Percentiles rank a stretch among this genome's conserved stretches.
phyloP scores from a whole-genome alignment of 345 rosid genomes.

The Litchi chinensis region DNA sequence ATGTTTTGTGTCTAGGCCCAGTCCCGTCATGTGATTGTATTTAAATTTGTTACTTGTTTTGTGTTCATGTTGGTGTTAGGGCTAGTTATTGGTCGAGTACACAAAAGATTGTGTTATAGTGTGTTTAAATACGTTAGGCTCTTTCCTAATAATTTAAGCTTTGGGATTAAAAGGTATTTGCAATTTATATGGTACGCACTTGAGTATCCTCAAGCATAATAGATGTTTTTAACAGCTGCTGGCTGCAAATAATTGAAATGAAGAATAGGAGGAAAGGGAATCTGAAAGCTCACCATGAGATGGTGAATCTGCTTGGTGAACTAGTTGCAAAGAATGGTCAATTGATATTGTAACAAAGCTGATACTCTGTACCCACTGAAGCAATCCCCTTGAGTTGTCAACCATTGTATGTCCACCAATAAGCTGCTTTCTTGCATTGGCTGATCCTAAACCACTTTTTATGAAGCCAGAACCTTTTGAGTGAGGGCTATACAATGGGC shows the following conservation, averaged over 20 bases:
- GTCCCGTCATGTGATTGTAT: background rate
- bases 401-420: slow-evolving; percentile 65
- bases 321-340: slow-evolving; percentile 80
- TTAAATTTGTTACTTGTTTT: background rate
- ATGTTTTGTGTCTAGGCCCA: background rate
- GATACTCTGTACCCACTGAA: slow-evolving; percentile 97
- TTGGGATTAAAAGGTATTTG: background rate
- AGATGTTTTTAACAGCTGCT: background rate
- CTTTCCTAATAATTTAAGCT: background rate
- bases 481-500: slow-evolving; percentile 80
- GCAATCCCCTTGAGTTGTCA: slow-evolving; percentile 83
- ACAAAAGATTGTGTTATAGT: background rate
- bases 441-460: slow-evolving; percentile 85
- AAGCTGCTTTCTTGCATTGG: slow-evolving; percentile 77
- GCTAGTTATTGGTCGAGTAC: background rate
- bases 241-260: slow-evolving; percentile 6
- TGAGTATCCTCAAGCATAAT: background rate
- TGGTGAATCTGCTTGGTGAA: slow-evolving; percentile 75
- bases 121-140: background rate
- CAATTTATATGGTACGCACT: background rate
- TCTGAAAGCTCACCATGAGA: slow-evolving; percentile 64
- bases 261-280: slow-evolving; percentile 5
- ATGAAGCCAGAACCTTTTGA: slow-evolving; percentile 81
- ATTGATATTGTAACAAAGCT: slow-evolving; percentile 80
- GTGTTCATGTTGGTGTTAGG: background rate